Conservation (phyloP, 1,284 basidiomycete genomes). For the Ganoderma lingzhi region DNA sequence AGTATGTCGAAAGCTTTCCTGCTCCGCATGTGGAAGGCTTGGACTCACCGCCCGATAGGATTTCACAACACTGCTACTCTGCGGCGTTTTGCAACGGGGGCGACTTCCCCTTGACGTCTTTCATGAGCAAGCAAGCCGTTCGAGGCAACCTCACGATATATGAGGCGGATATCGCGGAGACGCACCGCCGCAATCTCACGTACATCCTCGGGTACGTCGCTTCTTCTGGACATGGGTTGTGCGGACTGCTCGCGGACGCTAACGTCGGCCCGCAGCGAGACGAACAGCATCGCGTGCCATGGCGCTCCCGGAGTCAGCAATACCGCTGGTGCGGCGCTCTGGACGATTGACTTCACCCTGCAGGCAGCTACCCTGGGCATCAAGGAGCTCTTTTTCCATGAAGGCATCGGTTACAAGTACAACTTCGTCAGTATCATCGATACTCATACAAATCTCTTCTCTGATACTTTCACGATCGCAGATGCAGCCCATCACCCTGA, state of each 20-base stretch:
- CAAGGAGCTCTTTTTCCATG: slow-evolving; percentile 46
- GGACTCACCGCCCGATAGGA: slow-evolving; percentile 45
- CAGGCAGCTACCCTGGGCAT: slow-evolving; percentile 50
- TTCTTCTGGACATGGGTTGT: background rate
- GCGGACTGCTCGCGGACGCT: background rate
- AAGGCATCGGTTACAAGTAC: slow-evolving; percentile 53
- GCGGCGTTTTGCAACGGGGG: slow-evolving; percentile 62
- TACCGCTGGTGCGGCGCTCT: slow-evolving; percentile 72
- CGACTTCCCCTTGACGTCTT: slow-evolving; percentile 56
- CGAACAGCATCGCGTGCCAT: slow-evolving; percentile 48
- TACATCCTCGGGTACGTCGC: slow-evolving; percentile 66
- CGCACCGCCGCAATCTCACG: slow-evolving; percentile 53
- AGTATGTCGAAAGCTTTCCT: background rate
- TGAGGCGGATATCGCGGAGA: slow-evolving; percentile 56
- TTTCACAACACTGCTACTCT: slow-evolving; percentile 70
- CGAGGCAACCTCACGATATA: slow-evolving; percentile 63
- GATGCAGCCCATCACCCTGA: slow-evolving; percentile 63
- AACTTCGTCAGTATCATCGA: slow-evolving; percentile 44
- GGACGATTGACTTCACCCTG: slow-evolving; percentile 72
- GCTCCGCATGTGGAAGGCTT: background rate
- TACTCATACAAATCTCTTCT: background rate
- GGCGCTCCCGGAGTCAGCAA: slow-evolving; percentile 75
- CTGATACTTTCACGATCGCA: slow-evolving; percentile 29
- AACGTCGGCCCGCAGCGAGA: slow-evolving; percentile 32
- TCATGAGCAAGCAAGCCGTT: slow-evolving; percentile 68